phyloP scores from a whole-genome alignment of 768 basidiomycete species.

The Boletus vinaceobasis region DNA sequence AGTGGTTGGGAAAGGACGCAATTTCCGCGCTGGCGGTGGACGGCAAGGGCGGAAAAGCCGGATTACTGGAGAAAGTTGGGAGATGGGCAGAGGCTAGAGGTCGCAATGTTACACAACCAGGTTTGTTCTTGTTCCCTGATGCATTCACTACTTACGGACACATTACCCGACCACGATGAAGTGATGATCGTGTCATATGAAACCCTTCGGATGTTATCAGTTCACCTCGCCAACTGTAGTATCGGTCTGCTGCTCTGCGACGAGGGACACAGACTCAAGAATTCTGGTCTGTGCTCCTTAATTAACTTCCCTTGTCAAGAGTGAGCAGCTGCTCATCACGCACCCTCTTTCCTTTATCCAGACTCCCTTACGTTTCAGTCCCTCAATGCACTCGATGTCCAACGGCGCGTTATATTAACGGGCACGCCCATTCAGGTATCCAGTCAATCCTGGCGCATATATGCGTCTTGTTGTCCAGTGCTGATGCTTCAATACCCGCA shows the following conservation, averaged over 20 bases:
- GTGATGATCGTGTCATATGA: constrained; percentile 99
- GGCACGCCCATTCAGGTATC: constrained; percentile 87
- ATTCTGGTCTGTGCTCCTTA: constrained; percentile 62
- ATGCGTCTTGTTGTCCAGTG: not conserved
- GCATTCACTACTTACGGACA: not conserved
- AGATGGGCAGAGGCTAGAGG: constrained; percentile 90
- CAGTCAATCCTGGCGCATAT: constrained; percentile 1
- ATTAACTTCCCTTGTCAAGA: not conserved
- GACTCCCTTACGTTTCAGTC: constrained; percentile 88
- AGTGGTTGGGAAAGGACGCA: constrained; percentile 90
- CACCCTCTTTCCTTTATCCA: constrained; percentile 27
- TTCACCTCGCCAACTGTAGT: constrained; percentile 70
- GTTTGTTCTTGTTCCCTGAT: constrained; percentile 37
- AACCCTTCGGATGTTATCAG: constrained; percentile 78
- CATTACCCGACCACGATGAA: constrained; percentile 26
- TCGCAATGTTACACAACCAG: constrained; percentile 88
- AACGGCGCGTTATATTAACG: constrained; percentile 88
- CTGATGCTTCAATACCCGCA: not conserved
- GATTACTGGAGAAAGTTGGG: constrained; percentile 72
- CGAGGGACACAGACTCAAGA: constrained; percentile 96
- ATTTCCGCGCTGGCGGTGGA: constrained; percentile 85
- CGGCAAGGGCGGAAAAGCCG: constrained; percentile 85
- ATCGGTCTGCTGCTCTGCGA: constrained; percentile 95
- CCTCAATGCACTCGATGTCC: constrained; percentile 77
- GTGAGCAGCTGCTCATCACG: not conserved